Conservation (phyloP, 768 basidiomycete genomes). For the Mycena vitilis region DNA sequence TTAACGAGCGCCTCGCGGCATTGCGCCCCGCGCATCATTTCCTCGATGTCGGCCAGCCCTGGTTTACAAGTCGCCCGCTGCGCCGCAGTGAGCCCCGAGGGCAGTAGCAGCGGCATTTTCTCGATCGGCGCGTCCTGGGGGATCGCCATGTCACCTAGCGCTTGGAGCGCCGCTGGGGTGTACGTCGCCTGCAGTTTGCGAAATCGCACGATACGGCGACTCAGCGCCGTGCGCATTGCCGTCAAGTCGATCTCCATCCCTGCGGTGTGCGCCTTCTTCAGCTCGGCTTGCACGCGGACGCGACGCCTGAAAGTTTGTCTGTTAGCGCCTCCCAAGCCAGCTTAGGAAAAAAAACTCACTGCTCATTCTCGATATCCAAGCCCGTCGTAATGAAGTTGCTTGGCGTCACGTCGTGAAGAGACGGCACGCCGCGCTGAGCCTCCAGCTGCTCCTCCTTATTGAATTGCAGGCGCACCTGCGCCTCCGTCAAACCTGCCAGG, state of each 20-base stretch:
- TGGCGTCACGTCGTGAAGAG: not conserved
- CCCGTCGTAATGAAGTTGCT: not conserved
- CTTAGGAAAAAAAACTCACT: not conserved
- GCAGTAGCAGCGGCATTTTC: too few relatives aligned
- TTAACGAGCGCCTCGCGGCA: too few relatives aligned
- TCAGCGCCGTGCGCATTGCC: conserved; percentile 4
- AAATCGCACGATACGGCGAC: not conserved
- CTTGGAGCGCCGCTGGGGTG: too few relatives aligned
- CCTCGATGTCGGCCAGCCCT: too few relatives aligned
- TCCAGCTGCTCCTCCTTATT: not conserved
- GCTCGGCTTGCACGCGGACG: conserved; percentile 10
- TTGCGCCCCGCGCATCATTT: too few relatives aligned
- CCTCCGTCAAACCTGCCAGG: not conserved
- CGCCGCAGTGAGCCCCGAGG: too few relatives aligned
- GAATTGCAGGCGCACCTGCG: not conserved
- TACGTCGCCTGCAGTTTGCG: conserved; percentile 9
- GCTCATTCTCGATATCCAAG: conserved; percentile 13
- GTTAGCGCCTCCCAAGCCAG: not conserved
- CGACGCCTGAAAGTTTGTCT: not conserved
- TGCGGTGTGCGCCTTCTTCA: conserved; percentile 16
- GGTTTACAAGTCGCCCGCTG: too few relatives aligned
- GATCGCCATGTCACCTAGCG: too few relatives aligned
- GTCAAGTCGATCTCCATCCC: too few relatives aligned
- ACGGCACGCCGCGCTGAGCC: not conserved
- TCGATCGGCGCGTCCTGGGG: too few relatives aligned